Conservation (phyloP, 2,329 filamentous ascomycete species). For the Thelonectria blattea region DNA sequence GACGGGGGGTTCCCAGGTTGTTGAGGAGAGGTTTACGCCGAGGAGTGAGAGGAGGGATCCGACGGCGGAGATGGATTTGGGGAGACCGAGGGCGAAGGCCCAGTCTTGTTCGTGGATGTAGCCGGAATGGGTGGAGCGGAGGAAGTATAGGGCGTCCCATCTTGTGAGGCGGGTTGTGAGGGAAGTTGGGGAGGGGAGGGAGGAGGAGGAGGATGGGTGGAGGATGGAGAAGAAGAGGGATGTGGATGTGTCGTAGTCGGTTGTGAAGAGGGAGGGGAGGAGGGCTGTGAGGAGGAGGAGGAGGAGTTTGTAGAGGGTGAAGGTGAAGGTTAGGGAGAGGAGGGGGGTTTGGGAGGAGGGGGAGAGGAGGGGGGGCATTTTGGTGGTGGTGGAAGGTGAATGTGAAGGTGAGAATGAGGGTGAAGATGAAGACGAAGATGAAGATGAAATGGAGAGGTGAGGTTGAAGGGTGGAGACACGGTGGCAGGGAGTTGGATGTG, state of each 20-base stretch:
- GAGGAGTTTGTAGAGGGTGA: constrained; percentile 69
- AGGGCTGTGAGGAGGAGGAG: constrained; percentile 69
- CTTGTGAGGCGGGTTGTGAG: constrained; percentile 67
- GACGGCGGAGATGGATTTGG: constrained; percentile 49
- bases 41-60: constrained; percentile 18
- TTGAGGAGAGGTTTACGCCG: constrained; percentile 23
- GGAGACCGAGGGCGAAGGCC: constrained; percentile 70
- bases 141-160: constrained; percentile 85
- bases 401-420: background rate
- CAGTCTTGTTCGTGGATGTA: constrained; percentile 83
- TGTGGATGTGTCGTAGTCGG: constrained; percentile 81
- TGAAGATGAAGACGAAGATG: too few relatives aligned
- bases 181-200: constrained; percentile 53
- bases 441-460: too few relatives aligned
- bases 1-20: constrained; percentile 51
- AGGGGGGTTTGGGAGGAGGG: constrained; percentile 30
- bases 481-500: too few relatives aligned
- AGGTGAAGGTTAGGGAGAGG: constrained; percentile 45
- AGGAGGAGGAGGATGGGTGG: constrained; percentile 40
- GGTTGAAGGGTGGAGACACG: background rate
- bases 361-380: constrained; percentile 23
- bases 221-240: constrained; percentile 51
- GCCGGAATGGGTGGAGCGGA: constrained; percentile 65
- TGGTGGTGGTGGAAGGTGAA: constrained; percentile 18
- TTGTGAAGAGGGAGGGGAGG: constrained; percentile 53